Evolutionary conservation across 345 rosid species (phyloP).

Genomic region (Eucalyptus regnans): DNA sequence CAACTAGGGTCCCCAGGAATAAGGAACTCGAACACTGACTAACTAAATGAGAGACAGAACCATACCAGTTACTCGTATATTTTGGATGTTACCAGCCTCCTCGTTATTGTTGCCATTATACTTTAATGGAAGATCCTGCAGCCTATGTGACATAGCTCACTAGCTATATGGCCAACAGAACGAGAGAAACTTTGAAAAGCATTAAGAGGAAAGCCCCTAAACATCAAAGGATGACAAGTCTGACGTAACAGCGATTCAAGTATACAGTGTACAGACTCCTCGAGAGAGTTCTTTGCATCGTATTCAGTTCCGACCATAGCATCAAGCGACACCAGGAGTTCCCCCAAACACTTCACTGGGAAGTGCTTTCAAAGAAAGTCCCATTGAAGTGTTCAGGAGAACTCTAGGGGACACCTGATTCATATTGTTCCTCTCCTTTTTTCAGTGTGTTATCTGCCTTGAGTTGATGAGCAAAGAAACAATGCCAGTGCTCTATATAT

Average conservation of each 20-base stretch:
- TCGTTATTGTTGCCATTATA: neutral
- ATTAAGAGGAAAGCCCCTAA: neutral
- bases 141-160: neutral
- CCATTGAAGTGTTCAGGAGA: slow-evolving; percentile 5
- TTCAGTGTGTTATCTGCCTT: neutral
- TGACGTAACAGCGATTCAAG: neutral
- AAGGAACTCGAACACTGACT: neutral
- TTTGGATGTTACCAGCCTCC: neutral
- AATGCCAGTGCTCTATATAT: neutral
- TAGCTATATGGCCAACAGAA: neutral
- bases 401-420: slow-evolving; percentile 6
- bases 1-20: neutral
- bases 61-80: neutral
- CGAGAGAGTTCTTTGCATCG: neutral
- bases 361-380: neutral
- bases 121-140: neutral
- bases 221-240: neutral
- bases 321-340: slow-evolving; percentile 1
- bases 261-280: neutral
- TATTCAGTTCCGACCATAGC: neutral
- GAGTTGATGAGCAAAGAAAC: neutral
- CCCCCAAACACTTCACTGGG: slow-evolving; percentile 16
- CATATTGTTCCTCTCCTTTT: neutral
- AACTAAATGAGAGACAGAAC: neutral
- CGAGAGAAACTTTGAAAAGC: neutral